Evolutionary conservation across 805 yeast genomes (phyloP), one percentile per base, ranked within the genome.

Genomic region (Monosporozyma aerobia): DNA sequence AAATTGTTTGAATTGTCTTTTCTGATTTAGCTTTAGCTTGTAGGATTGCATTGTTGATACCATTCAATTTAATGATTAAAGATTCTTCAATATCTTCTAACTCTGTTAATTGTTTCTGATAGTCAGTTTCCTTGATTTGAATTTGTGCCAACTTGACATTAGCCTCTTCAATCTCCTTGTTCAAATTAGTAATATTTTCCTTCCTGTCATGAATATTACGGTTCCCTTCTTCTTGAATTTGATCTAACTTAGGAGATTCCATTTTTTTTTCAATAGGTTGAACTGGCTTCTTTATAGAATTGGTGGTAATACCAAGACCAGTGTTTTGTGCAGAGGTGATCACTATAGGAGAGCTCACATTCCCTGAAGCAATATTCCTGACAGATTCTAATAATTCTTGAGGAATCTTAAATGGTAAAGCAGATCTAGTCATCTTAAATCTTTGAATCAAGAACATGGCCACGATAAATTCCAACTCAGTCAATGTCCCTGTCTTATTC

Each of bases 361-460:
- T 32, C 8, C 11, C 10, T 4, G 40, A 4, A 33, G 40, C 25
- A 25, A 33, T 46, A 19, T 13, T 14, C 13, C 2, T 32, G 5
- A 46, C 30, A 10, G 61, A 58, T 2, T 51, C 30, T 3, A 58
- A 25, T 41, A 59, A 44, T 23, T 48, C 51, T 14, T 33, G 43
- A 44, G 72, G 77, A 62, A 58, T 67, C 63, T 56, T 73, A 56
- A 63, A 52, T 37, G 65, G 61, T 47, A 59, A 48, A 6, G 43
- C 11, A 14, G 73, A 74, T 14, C 97, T 27, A 13, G 47, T 97
- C 2, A 85, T 77, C 53, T 90, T 74, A 60, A 79, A 82, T 67
- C 84, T 87, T 69, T 89, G 90, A 9, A 92, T 94, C 58, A 94
- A 77, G 64, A 83, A 90, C 87, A 94, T 85, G 23, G 98, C 97